phyloP scores from a whole-genome alignment of 305 asterid genomes.

The Rubia balearica region DNA sequence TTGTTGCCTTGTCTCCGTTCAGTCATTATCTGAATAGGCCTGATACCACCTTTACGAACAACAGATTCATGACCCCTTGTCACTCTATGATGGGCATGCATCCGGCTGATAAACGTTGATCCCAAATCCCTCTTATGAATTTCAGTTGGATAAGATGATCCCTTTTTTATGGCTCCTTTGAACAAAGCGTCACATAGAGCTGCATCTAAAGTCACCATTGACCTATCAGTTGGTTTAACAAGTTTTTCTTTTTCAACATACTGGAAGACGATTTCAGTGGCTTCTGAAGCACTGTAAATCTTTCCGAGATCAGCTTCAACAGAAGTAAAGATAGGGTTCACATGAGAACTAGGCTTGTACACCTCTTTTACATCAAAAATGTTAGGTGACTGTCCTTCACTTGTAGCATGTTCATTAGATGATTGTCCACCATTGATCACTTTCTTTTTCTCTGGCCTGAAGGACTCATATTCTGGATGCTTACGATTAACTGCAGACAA shows the following conservation, averaged over 20 bases:
- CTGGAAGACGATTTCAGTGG: slow-evolving; percentile 65
- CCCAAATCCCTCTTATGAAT: slow-evolving; percentile 83
- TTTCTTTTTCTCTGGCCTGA: slow-evolving; percentile 77
- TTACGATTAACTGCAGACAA: slow-evolving; percentile 59
- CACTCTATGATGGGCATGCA: slow-evolving; percentile 83
- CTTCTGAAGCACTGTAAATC: slow-evolving; percentile 67
- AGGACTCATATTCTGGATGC: slow-evolving; percentile 68
- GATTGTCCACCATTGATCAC: slow-evolving; percentile 49
- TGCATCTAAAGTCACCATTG: slow-evolving; percentile 67
- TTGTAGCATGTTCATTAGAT: slow-evolving; percentile 22
- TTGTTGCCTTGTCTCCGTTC: slow-evolving; percentile 96
- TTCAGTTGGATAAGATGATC: slow-evolving; percentile 75
- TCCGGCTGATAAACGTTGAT: slow-evolving; percentile 60
- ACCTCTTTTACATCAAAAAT: slow-evolving; percentile 63
- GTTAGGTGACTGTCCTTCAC: slow-evolving; percentile 43
- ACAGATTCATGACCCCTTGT: slow-evolving; percentile 57
- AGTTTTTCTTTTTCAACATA: slow-evolving; percentile 81
- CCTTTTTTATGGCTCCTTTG: slow-evolving; percentile 91
- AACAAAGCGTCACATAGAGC: slow-evolving; percentile 80
- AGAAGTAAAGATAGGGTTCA: slow-evolving; percentile 63
- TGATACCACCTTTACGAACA: slow-evolving; percentile 77
- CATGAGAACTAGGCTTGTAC: slow-evolving; percentile 78
- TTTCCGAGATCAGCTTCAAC: slow-evolving; percentile 61
- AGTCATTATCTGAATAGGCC: slow-evolving; percentile 80
- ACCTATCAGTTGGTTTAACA: slow-evolving; percentile 55